Base-by-base conservation (phyloP, 805 yeast species). In the Starmerella floricola region DNA sequence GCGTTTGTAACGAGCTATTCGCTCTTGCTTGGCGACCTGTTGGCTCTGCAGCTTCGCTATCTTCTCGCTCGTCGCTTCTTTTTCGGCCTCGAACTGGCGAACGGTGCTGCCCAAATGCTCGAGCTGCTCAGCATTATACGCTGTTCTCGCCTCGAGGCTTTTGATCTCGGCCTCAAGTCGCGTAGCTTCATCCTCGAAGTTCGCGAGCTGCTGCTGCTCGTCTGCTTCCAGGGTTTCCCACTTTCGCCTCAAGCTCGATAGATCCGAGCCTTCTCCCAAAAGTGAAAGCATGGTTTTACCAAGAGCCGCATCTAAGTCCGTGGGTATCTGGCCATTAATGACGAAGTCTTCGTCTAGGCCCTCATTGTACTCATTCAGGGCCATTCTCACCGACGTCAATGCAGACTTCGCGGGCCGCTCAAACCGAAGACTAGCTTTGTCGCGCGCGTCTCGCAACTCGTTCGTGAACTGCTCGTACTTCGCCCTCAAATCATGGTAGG, bases 361-460 rank as follows among this genome's bases (percentile, higher is more conserved):
- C 13, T 26, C 30, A 27, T 37, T 37, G 32, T 37, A 37, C 16
- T 37, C 40, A 15, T 37, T 34, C n/a, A 37, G 15, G n/a, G 40
- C 31, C 3, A 37, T 30, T 4, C 40, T 26, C 13, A 37, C 26
- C 8, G 19, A 12, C n/a, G 40, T 37, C 11, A 37, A 26, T 20
- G 20, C 20, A 6, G 27, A 18, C 4, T 34, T 29, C 4, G 40
- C 34, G 12, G 40, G 40, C 13, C 40, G 21, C 27, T 37, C 40
- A 20, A 11, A 37, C 13, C 30, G 34, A n/a, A 4, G 10, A 13
- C 6, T 8, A 13, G 21, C n/a, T 12, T 21, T 15, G 6, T 18
- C 23, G 13, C 12, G 5, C 18, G n/a, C 18, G 20, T 8, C 23
- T 5, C 4, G 31, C 19, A 11, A 19, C 20, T 26, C 18, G 10